Evolutionary conservation across 805 yeast genomes (phyloP).

Genomic region (Ogataea pignaliae): DNA sequence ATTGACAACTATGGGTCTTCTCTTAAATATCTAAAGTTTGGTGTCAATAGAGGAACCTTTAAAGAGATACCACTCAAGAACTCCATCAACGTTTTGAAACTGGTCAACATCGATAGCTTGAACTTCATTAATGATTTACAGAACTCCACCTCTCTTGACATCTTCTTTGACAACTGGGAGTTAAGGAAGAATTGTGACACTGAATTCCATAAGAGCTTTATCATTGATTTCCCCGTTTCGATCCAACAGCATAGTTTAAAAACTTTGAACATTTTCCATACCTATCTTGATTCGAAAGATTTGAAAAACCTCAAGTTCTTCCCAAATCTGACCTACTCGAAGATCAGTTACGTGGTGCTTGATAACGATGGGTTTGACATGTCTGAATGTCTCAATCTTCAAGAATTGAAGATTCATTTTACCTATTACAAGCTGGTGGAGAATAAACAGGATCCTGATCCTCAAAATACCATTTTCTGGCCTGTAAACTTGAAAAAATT

Average conservation of each 20-base stretch:
- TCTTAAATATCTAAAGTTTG: constrained; percentile 26
- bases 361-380: constrained; percentile 27
- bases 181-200: constrained; percentile 24
- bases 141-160: constrained; percentile 23
- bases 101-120: constrained; percentile 27
- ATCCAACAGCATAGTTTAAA: constrained; percentile 15
- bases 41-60: constrained; percentile 28
- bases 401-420: constrained; percentile 28
- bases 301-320: constrained; percentile 21
- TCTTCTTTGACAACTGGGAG: constrained; percentile 30
- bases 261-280: constrained; percentile 27
- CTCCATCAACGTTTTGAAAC: constrained; percentile 22
- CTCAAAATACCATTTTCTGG: constrained; percentile 19
- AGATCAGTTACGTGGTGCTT: constrained; percentile 26
- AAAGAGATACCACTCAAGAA: constrained; percentile 21
- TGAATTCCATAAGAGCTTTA: constrained; percentile 21
- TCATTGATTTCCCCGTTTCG: constrained; percentile 19
- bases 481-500: constrained; percentile 25
- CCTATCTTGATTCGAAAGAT: constrained; percentile 26
- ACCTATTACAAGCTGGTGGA: constrained; percentile 21
- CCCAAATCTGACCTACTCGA: constrained; percentile 27
- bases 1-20: constrained; percentile 20
- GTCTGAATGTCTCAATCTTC: constrained; percentile 22
- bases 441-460: constrained; percentile 6
- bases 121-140: constrained; percentile 22